Evolutionary conservation across 2,329 filamentous ascomycete genomes (phyloP), one percentile per base, ranked within the genome.

Genomic region (Penicillium sp.): DNA sequence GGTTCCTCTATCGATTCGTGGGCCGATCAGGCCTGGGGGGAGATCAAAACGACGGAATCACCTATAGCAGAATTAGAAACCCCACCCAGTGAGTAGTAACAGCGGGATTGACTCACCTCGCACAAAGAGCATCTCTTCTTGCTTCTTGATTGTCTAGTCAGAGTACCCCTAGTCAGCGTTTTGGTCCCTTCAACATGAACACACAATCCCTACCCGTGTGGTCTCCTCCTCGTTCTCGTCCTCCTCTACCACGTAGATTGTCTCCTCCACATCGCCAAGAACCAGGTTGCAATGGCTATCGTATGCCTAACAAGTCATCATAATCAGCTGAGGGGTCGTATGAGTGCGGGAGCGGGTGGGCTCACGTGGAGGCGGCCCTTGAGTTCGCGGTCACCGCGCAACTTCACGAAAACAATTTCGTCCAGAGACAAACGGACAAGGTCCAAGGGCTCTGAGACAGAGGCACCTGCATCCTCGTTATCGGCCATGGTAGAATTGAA

Each of bases 201-300:
- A 16, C 29, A 25, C 14, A 27, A 21, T 7, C 13, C 81, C 65
- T 72, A 93, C 91, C 82, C 87, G 90, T 68, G 92, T 81, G 27
- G 86, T 85, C 57, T 93, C 83, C 61, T 84, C 88, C 57, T 90
- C 88, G 23, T 92, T 89, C 16, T 89, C 86, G 42, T 96, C 91
- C 59, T 96, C 93, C 58, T 96, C 93, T 4, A 96, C 88, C 33
- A 93, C 83, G 73, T 96, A 99, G 65, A 99, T 92, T 7, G 93
- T 98, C 81, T 99, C 95, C 72, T 97, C 92, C 4, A 98, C 95
- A 65, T 99, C 95, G 54, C 95, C 93, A 6, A 99, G 83, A 6
- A 99, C 92, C 45, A 99, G 79, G 72, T 99, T 99, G 84, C 96
- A 99, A 77, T 99, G 95, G 71, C 92, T 96, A 74, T 99, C 95